Conservation (phyloP, 768 basidiomycete genomes). For the Lactifluus rugatus region DNA sequence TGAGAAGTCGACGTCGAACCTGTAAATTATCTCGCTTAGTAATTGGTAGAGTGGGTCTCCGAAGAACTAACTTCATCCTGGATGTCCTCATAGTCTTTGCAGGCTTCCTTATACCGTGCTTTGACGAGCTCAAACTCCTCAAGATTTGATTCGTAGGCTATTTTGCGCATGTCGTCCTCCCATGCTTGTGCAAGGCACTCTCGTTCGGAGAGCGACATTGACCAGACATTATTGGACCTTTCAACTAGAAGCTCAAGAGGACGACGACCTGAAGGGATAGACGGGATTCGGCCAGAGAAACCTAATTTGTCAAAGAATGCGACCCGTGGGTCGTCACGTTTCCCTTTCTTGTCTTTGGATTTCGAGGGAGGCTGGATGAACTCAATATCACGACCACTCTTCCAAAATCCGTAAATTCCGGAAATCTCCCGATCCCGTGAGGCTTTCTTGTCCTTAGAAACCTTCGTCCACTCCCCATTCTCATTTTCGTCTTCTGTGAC, state of each 20-base stretch:
- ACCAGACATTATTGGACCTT: slow-evolving; percentile 37
- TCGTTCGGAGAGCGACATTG: slow-evolving; percentile 43
- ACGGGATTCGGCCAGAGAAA: slow-evolving; percentile 27
- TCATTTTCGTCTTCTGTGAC: slow-evolving; percentile 4
- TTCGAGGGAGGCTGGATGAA: slow-evolving; percentile 6
- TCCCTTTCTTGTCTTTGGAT: neutral
- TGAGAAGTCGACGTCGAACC: slow-evolving; percentile 47
- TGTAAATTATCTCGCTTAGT: slow-evolving; percentile 23
- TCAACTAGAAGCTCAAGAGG: slow-evolving; percentile 30
- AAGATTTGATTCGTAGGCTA: slow-evolving; percentile 25
- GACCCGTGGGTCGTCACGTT: neutral
- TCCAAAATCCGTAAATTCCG: slow-evolving; percentile 18
- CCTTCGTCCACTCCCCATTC: slow-evolving; percentile 11
- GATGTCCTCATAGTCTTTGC: slow-evolving; percentile 30
- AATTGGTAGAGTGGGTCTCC: neutral
- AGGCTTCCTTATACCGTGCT: slow-evolving; percentile 33
- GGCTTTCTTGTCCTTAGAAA: neutral
- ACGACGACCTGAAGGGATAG: slow-evolving; percentile 30
- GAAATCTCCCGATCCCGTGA: neutral
- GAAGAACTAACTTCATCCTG: slow-evolving; percentile 42
- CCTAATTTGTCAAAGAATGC: slow-evolving; percentile 34
- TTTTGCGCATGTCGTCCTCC: slow-evolving; percentile 33
- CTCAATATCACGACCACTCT: slow-evolving; percentile 9
- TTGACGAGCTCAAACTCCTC: slow-evolving; percentile 37
- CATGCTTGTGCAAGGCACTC: slow-evolving; percentile 35